phyloP scores from a whole-genome alignment of 78 protist genomes.

The Creolimax fragrantissima region DNA sequence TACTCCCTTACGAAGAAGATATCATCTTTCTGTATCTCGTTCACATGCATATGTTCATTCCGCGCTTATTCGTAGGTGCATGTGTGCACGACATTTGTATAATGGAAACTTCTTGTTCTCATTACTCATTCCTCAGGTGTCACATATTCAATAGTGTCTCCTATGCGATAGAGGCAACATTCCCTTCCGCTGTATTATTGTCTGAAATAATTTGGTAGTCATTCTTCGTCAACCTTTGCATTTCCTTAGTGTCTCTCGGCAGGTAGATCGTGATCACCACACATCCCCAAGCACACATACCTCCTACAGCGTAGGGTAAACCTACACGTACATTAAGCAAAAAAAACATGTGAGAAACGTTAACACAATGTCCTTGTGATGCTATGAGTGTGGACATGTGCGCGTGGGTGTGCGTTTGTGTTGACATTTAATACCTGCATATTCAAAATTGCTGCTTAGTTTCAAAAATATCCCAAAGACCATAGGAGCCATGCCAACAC shows the following conservation, averaged over 20 bases:
- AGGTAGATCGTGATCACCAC: background rate
- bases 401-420: background rate
- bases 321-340: background rate
- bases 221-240: background rate
- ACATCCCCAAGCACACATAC: background rate
- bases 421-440: background rate
- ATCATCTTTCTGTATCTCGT: too few species aligned
- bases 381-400: background rate
- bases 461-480: background rate
- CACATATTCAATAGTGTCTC: too few species aligned
- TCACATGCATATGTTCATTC: too few species aligned
- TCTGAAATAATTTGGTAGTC: too few species aligned
- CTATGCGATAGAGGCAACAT: too few species aligned
- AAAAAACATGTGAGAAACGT: background rate
- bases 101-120: too few species aligned
- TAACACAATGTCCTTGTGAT: background rate
- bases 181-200: too few species aligned
- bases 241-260: background rate
- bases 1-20: too few species aligned
- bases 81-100: too few species aligned
- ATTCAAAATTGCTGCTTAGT: background rate
- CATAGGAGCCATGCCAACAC: background rate
- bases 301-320: background rate
- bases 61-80: too few species aligned
- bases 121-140: too few species aligned